Conservation (phyloP, 2,329 filamentous ascomycete genomes). For the Alternaria dauci region DNA sequence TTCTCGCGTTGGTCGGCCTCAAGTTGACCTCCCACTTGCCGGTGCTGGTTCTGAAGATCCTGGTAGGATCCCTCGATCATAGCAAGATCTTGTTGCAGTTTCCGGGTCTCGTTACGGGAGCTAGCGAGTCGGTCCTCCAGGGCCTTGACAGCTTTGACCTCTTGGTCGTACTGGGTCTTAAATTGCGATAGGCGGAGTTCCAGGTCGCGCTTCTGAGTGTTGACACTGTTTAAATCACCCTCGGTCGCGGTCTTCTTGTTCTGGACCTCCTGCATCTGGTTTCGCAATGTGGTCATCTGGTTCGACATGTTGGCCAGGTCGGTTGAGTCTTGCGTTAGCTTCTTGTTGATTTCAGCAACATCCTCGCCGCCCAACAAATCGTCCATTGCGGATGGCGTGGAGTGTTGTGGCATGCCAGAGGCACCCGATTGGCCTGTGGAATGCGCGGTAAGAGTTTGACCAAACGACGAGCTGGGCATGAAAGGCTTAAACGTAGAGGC, state of each 20-base stretch:
- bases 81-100: conserved; percentile 83
- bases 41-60: conserved; percentile 84
- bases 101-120: conserved; percentile 81
- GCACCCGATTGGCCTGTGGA: conserved; percentile 70
- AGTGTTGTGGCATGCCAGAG: conserved; percentile 54
- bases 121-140: conserved; percentile 82
- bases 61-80: conserved; percentile 81
- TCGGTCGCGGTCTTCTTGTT: conserved; percentile 80
- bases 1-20: conserved; percentile 93
- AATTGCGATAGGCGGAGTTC: conserved; percentile 88
- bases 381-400: conserved; percentile 67
- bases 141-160: conserved; percentile 83
- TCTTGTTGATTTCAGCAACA: conserved; percentile 87
- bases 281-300: conserved; percentile 88
- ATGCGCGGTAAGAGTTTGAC: conserved; percentile 79
- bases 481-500: conserved; percentile 83
- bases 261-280: conserved; percentile 93
- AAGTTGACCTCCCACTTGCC: conserved; percentile 75
- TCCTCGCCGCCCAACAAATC: conserved; percentile 85
- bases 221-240: conserved; percentile 81
- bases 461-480: conserved; percentile 89
- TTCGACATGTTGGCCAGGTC: conserved; percentile 96
- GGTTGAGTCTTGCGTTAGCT: conserved; percentile 85
- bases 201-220: conserved; percentile 89
- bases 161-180: conserved; percentile 88